Evolutionary conservation across 75 land plant species (phyloP).

Genomic region (Larix kaempferi): DNA sequence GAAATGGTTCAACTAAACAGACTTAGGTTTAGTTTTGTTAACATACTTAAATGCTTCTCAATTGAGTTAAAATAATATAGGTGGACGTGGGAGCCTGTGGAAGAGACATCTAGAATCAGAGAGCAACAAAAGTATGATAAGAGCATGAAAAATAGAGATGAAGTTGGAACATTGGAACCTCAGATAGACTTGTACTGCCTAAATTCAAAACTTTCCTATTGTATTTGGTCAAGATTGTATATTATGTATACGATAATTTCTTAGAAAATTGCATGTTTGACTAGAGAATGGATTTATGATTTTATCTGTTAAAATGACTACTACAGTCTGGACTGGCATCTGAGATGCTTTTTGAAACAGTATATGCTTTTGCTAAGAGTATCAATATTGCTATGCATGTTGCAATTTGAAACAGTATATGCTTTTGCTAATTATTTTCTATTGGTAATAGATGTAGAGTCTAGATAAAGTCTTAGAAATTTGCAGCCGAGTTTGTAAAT

Average conservation of each 20-base stretch:
- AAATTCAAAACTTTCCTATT: not conserved
- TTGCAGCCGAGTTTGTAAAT: not conserved
- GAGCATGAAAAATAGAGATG: not conserved
- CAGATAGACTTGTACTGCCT: not conserved
- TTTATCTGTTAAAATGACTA: not conserved
- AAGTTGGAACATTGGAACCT: not conserved
- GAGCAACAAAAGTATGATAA: too few species aligned
- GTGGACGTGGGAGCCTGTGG: too few species aligned
- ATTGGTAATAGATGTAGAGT: slow-evolving; percentile 2
- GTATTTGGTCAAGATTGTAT: too few species aligned
- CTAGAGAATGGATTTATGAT: not conserved
- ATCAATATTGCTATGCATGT: too few species aligned
- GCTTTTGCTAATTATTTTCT: not conserved
- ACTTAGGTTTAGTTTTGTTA: too few species aligned
- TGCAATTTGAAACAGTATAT: not conserved
- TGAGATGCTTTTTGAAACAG: not conserved
- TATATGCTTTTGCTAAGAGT: not conserved
- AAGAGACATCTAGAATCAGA: too few species aligned
- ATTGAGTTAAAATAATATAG: too few species aligned
- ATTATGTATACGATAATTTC: too few species aligned
- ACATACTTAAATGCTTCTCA: too few species aligned
- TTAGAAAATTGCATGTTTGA: not conserved
- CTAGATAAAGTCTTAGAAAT: not conserved
- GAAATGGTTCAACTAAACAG: too few species aligned
- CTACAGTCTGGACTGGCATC: not conserved